Percentiles rank a stretch among this genome's conserved stretches.
These are phyloP conservation scores for Candida mesenterica DNA, from an alignment of 1,139 yeast genomes.

Conservation along the genomic window DNA sequence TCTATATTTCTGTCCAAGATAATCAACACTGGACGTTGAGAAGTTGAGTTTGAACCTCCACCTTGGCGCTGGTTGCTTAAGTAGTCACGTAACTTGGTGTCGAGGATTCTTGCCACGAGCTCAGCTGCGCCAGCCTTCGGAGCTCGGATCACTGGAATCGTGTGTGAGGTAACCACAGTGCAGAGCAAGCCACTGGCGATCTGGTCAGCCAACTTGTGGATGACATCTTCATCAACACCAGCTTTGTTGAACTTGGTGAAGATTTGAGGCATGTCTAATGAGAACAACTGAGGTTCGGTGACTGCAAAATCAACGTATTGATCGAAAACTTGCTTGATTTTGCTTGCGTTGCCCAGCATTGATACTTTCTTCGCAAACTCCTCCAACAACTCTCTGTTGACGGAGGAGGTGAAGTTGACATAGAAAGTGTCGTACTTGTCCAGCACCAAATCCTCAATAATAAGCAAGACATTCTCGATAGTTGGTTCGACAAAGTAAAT, in stretches of 20 bases:
- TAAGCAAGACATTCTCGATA: constrained; percentile 62
- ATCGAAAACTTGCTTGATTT: constrained; percentile 85
- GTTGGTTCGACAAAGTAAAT: constrained; percentile 91
- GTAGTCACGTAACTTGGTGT: constrained; percentile 78
- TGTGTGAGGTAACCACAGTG: constrained; percentile 70
- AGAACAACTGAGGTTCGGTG: constrained; percentile 87
- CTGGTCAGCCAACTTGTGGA: constrained; percentile 62
- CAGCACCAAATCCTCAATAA: constrained; percentile 67
- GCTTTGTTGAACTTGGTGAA: constrained; percentile 73
- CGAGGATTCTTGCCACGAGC: constrained; percentile 83
- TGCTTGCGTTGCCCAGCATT: constrained; percentile 60
- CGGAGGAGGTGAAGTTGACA: constrained; percentile 80
- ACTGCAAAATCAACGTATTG: constrained; percentile 90
- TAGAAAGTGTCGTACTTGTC: constrained; percentile 79
- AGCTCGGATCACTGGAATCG: constrained; percentile 86
- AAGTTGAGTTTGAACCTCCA: constrained; percentile 13
- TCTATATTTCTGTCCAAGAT: constrained; percentile 87
- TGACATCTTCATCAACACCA: constrained; percentile 67
- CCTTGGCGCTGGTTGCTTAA: constrained; percentile 60
- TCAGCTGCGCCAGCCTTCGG: constrained; percentile 96
- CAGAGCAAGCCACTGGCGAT: constrained; percentile 83
- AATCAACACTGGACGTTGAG: constrained; percentile 73
- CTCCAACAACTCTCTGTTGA: constrained; percentile 77
- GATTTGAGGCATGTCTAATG: constrained; percentile 65
- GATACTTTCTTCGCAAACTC: constrained; percentile 86